These are phyloP conservation scores for Aspergillus latus DNA, from an alignment of 2,329 filamentous ascomycete genomes.

Conservation along the genomic window DNA sequence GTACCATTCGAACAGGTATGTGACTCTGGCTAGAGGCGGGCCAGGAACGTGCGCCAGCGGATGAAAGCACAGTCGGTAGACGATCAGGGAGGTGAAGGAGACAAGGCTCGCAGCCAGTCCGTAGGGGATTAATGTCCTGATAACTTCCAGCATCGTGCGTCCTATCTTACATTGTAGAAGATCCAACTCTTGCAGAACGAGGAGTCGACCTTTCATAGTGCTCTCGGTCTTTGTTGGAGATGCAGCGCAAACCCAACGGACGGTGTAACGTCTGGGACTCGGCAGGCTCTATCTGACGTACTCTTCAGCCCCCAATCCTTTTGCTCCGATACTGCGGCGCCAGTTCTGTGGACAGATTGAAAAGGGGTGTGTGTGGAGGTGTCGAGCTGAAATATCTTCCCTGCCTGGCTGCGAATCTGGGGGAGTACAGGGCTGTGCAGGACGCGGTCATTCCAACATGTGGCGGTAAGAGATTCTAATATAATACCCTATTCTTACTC, in stretches of 20 bases:
- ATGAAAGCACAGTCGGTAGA: slow-evolving; percentile 3
- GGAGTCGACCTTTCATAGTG: not conserved
- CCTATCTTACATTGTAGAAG: not conserved
- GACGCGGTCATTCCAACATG: not conserved
- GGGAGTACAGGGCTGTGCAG: not conserved
- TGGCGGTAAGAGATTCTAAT: not conserved
- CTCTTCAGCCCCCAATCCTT: not conserved
- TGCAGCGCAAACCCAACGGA: not conserved
- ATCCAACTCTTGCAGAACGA: not conserved
- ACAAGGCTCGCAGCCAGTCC: not conserved
- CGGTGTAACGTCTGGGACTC: not conserved
- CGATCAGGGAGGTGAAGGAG: not conserved
- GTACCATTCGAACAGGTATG: slow-evolving; percentile 8
- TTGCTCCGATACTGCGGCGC: not conserved
- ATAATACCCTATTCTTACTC: not conserved
- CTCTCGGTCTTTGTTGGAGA: not conserved
- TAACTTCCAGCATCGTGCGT: not conserved
- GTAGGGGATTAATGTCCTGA: not conserved
- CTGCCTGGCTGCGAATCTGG: not conserved
- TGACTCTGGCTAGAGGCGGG: not conserved
- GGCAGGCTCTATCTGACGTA: not conserved
- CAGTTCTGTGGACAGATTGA: not conserved
- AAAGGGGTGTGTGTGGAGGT: not conserved
- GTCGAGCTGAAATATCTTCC: not conserved
- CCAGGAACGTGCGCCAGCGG: not conserved